Percentiles rank a stretch among this genome's conserved stretches.
Evolutionary conservation across 306 rosid genomes (phyloP).

Genomic region (Cyclanthera cordifolia): DNA sequence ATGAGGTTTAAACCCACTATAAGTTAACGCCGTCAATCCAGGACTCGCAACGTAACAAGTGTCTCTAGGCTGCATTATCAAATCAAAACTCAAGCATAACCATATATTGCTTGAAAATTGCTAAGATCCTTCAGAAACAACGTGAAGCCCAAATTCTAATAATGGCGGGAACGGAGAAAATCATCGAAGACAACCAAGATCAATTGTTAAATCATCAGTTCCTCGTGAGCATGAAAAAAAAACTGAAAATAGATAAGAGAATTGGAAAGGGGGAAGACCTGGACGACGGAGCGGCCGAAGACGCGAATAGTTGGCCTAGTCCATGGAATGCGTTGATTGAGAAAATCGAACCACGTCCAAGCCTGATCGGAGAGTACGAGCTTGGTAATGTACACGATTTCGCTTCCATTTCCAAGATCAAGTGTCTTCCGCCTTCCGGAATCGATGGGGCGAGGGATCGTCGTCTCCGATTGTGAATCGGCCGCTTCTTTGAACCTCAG

Average conservation of each 20-base stretch:
- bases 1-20: conserved; percentile 77
- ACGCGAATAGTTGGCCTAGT: conserved; percentile 81
- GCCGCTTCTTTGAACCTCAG: conserved; percentile 38
- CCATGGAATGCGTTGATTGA: conserved; percentile 59
- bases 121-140: not conserved
- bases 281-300: conserved; percentile 53
- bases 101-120: too few species aligned
- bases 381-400: conserved; percentile 46
- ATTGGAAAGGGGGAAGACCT: conserved; percentile 30
- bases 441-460: conserved; percentile 22
- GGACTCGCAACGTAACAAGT: conserved; percentile 79
- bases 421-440: conserved; percentile 29
- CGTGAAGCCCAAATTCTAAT: not conserved
- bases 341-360: conserved; percentile 68
- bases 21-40: conserved; percentile 56
- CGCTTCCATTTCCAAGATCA: conserved; percentile 67
- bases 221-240: not conserved
- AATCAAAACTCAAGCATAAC: not conserved
- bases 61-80: conserved; percentile 68
- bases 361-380: conserved; percentile 43
- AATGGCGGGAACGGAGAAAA: not conserved
- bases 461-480: conserved; percentile 9
- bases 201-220: not conserved
- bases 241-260: not conserved
- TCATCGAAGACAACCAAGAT: not conserved